Evolutionary conservation across 2,329 filamentous ascomycete species (phyloP).

Genomic region (Elsinoe fawcettii): DNA sequence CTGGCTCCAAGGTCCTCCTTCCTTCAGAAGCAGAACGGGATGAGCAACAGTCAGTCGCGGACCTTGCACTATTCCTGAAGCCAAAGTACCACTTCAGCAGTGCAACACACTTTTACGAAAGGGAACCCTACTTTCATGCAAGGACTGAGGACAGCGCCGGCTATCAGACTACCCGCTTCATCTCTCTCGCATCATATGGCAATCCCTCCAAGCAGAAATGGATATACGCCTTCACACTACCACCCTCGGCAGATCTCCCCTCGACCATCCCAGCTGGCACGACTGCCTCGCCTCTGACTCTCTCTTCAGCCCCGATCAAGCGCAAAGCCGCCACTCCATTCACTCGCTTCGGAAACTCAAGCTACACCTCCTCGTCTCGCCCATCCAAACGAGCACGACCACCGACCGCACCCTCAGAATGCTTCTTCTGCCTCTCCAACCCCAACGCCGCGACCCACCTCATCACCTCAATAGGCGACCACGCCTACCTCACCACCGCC

Average conservation of each 20-base stretch:
- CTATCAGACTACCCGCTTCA: slow-evolving; percentile 71
- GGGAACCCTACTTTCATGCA: slow-evolving; percentile 80
- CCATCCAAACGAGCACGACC: slow-evolving; percentile 33
- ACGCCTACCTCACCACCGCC: slow-evolving; percentile 81
- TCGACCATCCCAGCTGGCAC: slow-evolving; percentile 58
- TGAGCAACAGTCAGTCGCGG: slow-evolving; percentile 60
- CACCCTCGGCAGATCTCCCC: slow-evolving; percentile 52
- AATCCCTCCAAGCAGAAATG: slow-evolving; percentile 72
- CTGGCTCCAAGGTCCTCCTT: slow-evolving; percentile 56
- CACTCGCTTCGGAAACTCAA: slow-evolving; percentile 46
- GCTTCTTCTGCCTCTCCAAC: slow-evolving; percentile 94
- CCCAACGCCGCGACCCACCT: slow-evolving; percentile 77
- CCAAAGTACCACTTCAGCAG: slow-evolving; percentile 86
- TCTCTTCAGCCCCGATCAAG: slow-evolving; percentile 48
- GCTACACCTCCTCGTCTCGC: slow-evolving; percentile 20
- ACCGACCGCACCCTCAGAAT: slow-evolving; percentile 56
- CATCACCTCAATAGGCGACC: slow-evolving; percentile 79
- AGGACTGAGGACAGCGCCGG: slow-evolving; percentile 46
- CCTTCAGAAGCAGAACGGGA: slow-evolving; percentile 37
- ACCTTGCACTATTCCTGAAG: slow-evolving; percentile 69
- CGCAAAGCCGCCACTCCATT: slow-evolving; percentile 36
- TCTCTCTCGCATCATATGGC: slow-evolving; percentile 73
- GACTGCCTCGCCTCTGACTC: slow-evolving; percentile 64
- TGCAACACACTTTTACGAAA: slow-evolving; percentile 72
- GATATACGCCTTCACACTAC: slow-evolving; percentile 62